These are phyloP conservation scores for Torulaspora maleeae DNA, from an alignment of 805 yeast species.

Conservation along the genomic window DNA sequence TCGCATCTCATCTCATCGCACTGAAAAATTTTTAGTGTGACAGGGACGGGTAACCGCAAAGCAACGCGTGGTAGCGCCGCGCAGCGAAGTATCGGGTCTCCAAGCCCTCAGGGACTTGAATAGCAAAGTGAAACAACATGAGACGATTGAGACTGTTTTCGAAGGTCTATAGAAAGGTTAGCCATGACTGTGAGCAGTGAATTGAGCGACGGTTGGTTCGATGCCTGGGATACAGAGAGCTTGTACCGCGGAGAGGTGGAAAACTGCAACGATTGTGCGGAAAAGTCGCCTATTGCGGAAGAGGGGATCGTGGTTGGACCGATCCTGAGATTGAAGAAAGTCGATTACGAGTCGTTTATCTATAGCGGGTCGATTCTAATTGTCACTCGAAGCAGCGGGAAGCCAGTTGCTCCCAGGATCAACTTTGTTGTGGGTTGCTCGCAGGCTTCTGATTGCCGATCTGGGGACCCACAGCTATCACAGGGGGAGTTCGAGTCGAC, in stretches of 20 bases:
- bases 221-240: conserved; percentile 25
- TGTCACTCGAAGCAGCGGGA: conserved; percentile 46
- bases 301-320: conserved; percentile 63
- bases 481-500: conserved; percentile 47
- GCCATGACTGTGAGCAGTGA: not conserved
- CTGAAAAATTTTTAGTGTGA: conserved; percentile 6
- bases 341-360: conserved; percentile 46
- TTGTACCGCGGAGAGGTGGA: conserved; percentile 21
- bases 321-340: conserved; percentile 59
- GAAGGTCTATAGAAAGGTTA: too few relatives aligned
- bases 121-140: not conserved
- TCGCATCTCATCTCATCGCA: conserved; percentile 25
- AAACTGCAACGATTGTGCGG: conserved; percentile 22
- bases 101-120: not conserved
- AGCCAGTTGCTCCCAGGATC: conserved; percentile 30
- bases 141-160: not conserved
- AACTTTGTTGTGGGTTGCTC: conserved; percentile 16
- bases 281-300: conserved; percentile 20
- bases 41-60: conserved; percentile 1
- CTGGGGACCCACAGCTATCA: not conserved
- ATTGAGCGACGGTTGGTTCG: conserved; percentile 20
- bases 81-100: not conserved
- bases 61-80: conserved; percentile 4
- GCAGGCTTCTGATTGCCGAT: not conserved
- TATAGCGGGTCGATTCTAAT: conserved; percentile 70